Percentiles rank a stretch among this genome's conserved stretches.
These are phyloP conservation scores for Strobilomyces confusus DNA, from an alignment of 768 basidiomycete genomes.

Conservation along the genomic window DNA sequence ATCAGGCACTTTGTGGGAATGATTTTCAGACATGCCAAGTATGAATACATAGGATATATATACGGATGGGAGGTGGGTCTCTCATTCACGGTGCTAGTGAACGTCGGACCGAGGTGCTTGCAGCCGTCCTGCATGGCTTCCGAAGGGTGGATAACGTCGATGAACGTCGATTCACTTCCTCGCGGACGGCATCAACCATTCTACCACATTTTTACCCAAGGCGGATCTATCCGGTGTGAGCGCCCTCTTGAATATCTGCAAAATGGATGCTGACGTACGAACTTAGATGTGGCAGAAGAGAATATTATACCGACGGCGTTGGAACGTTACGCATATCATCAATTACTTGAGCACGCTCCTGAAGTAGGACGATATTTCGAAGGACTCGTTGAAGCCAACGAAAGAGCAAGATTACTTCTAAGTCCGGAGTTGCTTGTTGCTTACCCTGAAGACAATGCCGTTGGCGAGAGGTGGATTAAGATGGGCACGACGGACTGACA, in stretches of 20 bases:
- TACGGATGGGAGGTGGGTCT: constrained; percentile 45
- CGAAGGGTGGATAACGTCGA: constrained; percentile 42
- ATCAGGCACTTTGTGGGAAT: constrained; percentile 48
- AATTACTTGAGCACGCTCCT: constrained; percentile 24
- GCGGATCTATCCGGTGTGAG: constrained; percentile 39
- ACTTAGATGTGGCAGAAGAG: constrained; percentile 36
- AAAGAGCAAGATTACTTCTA: constrained; percentile 36
- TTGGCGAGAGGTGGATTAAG: constrained; percentile 35
- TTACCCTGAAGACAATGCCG: constrained; percentile 47
- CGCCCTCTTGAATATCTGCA: neutral
- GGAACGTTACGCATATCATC: constrained; percentile 14
- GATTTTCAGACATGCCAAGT: constrained; percentile 40
- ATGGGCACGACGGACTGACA: constrained; percentile 11
- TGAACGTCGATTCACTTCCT: constrained; percentile 38
- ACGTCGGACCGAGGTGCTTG: neutral
- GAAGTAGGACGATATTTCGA: constrained; percentile 37
- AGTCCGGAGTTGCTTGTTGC: constrained; percentile 39
- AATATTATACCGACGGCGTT: constrained; percentile 26
- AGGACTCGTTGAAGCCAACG: constrained; percentile 24
- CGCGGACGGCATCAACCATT: constrained; percentile 48
- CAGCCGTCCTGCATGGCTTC: constrained; percentile 36
- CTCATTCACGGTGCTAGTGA: neutral
- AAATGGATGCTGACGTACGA: constrained; percentile 1
- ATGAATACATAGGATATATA: constrained; percentile 42
- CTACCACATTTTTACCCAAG: constrained; percentile 37